These are phyloP conservation scores for Singerocomus inundabilis DNA, from an alignment of 1,284 basidiomycete genomes.

Conservation along the genomic window DNA sequence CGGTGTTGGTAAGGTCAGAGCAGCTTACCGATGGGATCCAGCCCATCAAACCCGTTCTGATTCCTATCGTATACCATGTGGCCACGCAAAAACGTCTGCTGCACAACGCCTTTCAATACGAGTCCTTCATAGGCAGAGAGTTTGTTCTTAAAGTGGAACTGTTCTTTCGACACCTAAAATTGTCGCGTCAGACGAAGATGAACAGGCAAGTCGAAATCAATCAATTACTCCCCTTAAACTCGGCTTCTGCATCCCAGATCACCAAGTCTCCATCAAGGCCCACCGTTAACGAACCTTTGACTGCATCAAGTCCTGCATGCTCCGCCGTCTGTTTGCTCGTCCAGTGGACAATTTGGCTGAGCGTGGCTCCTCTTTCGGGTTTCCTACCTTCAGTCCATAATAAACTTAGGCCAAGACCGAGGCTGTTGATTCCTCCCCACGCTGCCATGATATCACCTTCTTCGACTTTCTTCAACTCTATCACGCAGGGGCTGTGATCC, in stretches of 20 bases:
- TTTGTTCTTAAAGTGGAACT: slow-evolving; percentile 89
- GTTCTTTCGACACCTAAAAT: slow-evolving; percentile 66
- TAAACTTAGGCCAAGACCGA: slow-evolving; percentile 84
- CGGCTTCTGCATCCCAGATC: slow-evolving; percentile 74
- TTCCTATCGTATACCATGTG: slow-evolving; percentile 56
- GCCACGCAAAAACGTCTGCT: slow-evolving; percentile 78
- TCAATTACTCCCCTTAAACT: slow-evolving; percentile 55
- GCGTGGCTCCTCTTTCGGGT: slow-evolving; percentile 46
- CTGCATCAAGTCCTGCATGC: slow-evolving; percentile 67
- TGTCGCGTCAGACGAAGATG: slow-evolving; percentile 10
- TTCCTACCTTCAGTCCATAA: slow-evolving; percentile 78
- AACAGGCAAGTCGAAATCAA: slow-evolving; percentile 2
- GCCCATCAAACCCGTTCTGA: slow-evolving; percentile 34
- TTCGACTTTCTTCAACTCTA: slow-evolving; percentile 78
- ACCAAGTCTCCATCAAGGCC: slow-evolving; percentile 86
- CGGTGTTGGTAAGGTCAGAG: slow-evolving; percentile 20
- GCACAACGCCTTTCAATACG: slow-evolving; percentile 66
- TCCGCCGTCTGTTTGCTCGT: slow-evolving; percentile 67
- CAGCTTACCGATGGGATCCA: slow-evolving; percentile 34
- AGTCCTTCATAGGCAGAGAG: slow-evolving; percentile 84
- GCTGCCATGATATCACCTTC: slow-evolving; percentile 81
- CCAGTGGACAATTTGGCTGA: slow-evolving; percentile 74
- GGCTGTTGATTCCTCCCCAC: slow-evolving; percentile 90
- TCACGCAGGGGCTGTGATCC: slow-evolving; percentile 89
- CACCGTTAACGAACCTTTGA: slow-evolving; percentile 70